Percentiles rank a stretch among this genome's conserved stretches.
phyloP scores from a whole-genome alignment of 1,284 basidiomycete species.

The Pseudozyma flocculosa region DNA sequence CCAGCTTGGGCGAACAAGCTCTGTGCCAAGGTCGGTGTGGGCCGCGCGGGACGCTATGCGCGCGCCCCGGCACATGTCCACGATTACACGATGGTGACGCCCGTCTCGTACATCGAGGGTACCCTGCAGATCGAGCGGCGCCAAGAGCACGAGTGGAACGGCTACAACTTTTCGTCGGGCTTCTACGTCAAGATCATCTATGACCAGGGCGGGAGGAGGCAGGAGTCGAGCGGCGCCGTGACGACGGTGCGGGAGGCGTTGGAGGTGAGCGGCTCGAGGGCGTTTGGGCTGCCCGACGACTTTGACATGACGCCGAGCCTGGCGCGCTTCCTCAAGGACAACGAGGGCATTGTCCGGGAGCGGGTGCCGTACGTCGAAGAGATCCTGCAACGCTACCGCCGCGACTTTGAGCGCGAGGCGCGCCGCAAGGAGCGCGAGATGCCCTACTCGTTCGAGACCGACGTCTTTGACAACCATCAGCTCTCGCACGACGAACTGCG shows the following conservation, averaged over 20 bases:
- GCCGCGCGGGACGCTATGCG: slow-evolving; percentile 8
- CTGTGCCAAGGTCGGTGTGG: background rate
- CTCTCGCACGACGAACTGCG: slow-evolving; percentile 56
- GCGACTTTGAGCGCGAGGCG: slow-evolving; percentile 64
- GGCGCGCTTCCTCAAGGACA: slow-evolving; percentile 69
- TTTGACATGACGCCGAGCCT: slow-evolving; percentile 68
- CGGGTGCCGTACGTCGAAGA: slow-evolving; percentile 63
- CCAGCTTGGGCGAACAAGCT: slow-evolving; percentile 13
- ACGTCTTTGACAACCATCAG: slow-evolving; percentile 59
- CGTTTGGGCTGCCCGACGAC: slow-evolving; percentile 70
- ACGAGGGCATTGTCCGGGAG: slow-evolving; percentile 64
- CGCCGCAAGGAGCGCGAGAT: slow-evolving; percentile 66
- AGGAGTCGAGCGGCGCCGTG: slow-evolving; percentile 38
- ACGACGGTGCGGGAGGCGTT: slow-evolving; percentile 59
- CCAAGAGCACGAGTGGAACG: slow-evolving; percentile 66
- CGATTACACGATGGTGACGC: slow-evolving; percentile 57
- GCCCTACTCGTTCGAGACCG: slow-evolving; percentile 69
- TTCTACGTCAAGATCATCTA: slow-evolving; percentile 70
- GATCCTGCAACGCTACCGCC: slow-evolving; percentile 65
- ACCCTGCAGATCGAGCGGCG: slow-evolving; percentile 66
- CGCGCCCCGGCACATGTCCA: background rate
- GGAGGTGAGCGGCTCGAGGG: slow-evolving; percentile 62
- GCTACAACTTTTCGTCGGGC: slow-evolving; percentile 63
- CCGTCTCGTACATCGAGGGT: slow-evolving; percentile 62
- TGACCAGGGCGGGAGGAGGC: slow-evolving; percentile 54